phyloP scores from a whole-genome alignment of 345 rosid species.

The Triadica sebifera region DNA sequence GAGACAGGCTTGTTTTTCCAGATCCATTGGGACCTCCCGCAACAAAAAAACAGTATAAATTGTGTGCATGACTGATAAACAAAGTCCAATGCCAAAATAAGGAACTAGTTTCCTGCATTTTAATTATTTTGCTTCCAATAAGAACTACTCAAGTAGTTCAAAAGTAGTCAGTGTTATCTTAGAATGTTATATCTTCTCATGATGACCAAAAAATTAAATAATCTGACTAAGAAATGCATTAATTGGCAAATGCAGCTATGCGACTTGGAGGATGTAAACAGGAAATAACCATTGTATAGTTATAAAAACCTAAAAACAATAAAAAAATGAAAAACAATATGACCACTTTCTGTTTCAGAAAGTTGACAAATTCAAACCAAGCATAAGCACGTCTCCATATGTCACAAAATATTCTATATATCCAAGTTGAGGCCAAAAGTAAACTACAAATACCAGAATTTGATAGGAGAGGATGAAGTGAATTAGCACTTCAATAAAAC shows the following conservation, averaged over 20 bases:
- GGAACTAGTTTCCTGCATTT: neutral
- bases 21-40: constrained; percentile 99
- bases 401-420: neutral
- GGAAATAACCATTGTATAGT: too few species aligned
- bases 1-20: constrained; percentile 98
- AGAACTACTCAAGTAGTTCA: neutral
- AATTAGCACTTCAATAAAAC: neutral
- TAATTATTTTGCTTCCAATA: neutral
- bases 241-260: neutral
- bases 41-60: constrained; percentile 15
- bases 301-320: too few species aligned
- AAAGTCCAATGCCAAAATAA: neutral
- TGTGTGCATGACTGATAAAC: too few species aligned
- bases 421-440: neutral
- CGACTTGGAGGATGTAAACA: neutral
- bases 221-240: neutral
- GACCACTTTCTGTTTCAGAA: neutral
- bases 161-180: neutral
- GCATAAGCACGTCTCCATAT: neutral
- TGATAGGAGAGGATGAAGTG: neutral
- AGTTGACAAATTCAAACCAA: neutral
- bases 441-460: neutral
- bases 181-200: neutral
- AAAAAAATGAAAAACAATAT: too few species aligned
- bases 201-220: neutral